Evolutionary conservation across 2,329 filamentous ascomycete species (phyloP).

Genomic region (Verticillium longisporum): DNA sequence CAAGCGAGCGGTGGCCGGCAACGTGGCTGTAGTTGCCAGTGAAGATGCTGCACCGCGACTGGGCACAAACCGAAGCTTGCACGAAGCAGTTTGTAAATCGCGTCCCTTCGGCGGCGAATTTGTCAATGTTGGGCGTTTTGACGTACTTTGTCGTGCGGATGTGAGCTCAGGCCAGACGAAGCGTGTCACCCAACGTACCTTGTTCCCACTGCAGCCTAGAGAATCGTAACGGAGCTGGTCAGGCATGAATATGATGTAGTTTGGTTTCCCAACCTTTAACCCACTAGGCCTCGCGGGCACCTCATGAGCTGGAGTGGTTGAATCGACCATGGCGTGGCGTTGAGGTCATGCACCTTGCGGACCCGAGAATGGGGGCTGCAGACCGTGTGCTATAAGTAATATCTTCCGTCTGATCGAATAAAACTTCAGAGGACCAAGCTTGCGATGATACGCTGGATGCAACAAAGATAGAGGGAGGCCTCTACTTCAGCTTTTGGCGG

Average conservation of each 20-base stretch:
- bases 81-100: conserved; percentile 37
- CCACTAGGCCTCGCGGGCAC: conserved; percentile 8
- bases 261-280: conserved; percentile 17
- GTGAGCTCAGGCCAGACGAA: neutral
- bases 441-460: neutral
- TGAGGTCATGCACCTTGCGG: neutral
- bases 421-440: neutral
- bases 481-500: neutral
- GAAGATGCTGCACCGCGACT: conserved; percentile 39
- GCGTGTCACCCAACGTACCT: conserved; percentile 1
- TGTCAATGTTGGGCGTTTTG: conserved; percentile 33
- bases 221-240: conserved; percentile 40
- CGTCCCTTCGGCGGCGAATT: conserved; percentile 27
- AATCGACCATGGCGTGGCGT: neutral
- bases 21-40: conserved; percentile 39
- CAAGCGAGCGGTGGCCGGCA: conserved; percentile 34
- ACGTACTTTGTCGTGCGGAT: conserved; percentile 9
- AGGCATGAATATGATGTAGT: conserved; percentile 39
- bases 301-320: conserved; percentile 4
- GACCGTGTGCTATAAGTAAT: neutral
- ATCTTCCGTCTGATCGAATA: neutral
- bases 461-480: neutral
- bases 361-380: neutral
- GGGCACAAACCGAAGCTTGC: conserved; percentile 38
- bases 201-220: conserved; percentile 24